Evolutionary conservation across 176 grass and related monocot genomes (phyloP).

Genomic region (Bromus sterilis): DNA sequence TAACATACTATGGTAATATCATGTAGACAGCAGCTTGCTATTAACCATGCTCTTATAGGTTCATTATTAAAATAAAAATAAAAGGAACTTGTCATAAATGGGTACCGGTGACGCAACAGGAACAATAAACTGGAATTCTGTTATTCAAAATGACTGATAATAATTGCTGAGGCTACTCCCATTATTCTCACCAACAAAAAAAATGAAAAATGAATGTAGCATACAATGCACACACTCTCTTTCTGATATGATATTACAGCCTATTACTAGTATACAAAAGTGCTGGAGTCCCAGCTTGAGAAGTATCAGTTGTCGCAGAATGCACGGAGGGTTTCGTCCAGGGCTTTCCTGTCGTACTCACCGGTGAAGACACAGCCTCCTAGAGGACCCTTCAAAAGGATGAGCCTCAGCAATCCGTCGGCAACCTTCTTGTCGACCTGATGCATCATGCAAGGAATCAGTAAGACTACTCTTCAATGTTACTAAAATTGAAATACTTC

Average conservation of each 20-base stretch:
- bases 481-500: background rate
- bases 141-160: background rate
- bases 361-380: slow-evolving; percentile 90
- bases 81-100: background rate
- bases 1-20: too few relatives aligned
- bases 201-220: background rate
- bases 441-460: slow-evolving; percentile 9
- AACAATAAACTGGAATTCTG: background rate
- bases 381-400: slow-evolving; percentile 82
- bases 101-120: background rate
- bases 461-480: background rate
- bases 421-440: slow-evolving; percentile 99
- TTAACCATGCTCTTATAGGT: too few relatives aligned
- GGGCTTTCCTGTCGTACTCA: slow-evolving; percentile 71
- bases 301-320: slow-evolving; percentile 64
- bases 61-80: background rate
- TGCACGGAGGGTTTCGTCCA: slow-evolving; percentile 75
- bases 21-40: too few relatives aligned
- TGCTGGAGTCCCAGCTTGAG: background rate
- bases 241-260: background rate
- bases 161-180: background rate
- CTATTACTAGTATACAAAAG: slow-evolving; percentile 35
- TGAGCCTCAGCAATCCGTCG: slow-evolving; percentile 88
- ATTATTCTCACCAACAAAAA: slow-evolving; percentile 25
- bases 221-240: background rate